A percentile compares a stretch with the other conserved stretches of the same genome.
Conservation (phyloP, 805 yeast species). For the Citeromyces matritensis region DNA sequence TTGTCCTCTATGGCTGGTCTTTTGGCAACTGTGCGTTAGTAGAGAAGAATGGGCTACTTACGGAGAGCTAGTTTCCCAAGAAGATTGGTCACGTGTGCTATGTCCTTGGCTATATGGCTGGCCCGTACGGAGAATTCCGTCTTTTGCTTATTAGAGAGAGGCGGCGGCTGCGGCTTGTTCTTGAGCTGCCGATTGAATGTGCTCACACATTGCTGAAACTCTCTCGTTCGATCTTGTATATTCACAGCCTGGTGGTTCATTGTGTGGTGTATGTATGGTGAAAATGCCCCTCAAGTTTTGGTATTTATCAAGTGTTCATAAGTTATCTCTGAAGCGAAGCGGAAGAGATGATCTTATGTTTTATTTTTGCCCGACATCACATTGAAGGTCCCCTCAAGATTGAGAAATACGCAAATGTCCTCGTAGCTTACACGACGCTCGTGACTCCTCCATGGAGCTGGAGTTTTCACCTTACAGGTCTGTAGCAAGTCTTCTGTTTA, state of each 20-base stretch:
- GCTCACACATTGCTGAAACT: constrained; percentile 83
- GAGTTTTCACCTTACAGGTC: too few species aligned
- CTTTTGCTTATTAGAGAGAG: constrained; percentile 21
- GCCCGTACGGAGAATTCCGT: constrained; percentile 63
- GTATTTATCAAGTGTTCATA: too few species aligned
- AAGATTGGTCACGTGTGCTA: constrained; percentile 71
- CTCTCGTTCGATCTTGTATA: constrained; percentile 76
- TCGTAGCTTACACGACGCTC: too few species aligned
- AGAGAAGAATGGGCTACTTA: background rate
- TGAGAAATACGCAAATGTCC: too few species aligned
- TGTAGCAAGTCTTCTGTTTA: too few species aligned
- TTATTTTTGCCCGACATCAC: too few species aligned
- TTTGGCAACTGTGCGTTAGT: constrained; percentile 43
- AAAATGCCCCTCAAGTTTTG: constrained; percentile 8
- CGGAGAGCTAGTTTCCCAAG: constrained; percentile 59
- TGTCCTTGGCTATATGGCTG: constrained; percentile 73
- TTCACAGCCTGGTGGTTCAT: background rate
- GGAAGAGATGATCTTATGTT: too few species aligned
- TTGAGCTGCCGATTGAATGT: constrained; percentile 47
- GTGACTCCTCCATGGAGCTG: too few species aligned
- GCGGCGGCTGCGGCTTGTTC: constrained; percentile 10
- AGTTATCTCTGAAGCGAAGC: too few species aligned
- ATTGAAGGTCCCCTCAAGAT: too few species aligned
- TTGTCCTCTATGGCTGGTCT: constrained; percentile 89
- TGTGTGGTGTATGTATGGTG: constrained; percentile 10